Evolutionary conservation across 2,329 filamentous ascomycete species (phyloP).

Genomic region (Hypoxylon sp.): DNA sequence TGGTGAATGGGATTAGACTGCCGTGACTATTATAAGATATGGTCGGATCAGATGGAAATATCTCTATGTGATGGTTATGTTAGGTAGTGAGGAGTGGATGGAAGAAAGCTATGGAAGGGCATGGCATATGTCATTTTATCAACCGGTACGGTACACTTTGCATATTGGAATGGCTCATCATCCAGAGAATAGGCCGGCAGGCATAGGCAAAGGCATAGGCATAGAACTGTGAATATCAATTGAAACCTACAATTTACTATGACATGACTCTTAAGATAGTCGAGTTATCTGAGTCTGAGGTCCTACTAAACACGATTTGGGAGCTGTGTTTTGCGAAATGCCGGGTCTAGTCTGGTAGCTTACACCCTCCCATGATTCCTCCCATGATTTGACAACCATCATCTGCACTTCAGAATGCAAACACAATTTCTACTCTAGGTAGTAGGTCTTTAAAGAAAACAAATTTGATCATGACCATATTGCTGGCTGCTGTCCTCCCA

Average conservation of each 20-base stretch:
- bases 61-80: background rate
- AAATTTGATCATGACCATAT: slow-evolving; percentile 10
- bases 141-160: slow-evolving; percentile 19
- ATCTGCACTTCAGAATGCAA: background rate
- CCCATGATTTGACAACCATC: no score
- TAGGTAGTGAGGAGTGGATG: background rate
- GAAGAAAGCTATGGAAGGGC: background rate
- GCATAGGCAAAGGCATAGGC: no score
- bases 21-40: slow-evolving; percentile 41
- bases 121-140: slow-evolving; percentile 10
- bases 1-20: slow-evolving; percentile 67
- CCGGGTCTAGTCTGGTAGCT: no score
- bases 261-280: background rate
- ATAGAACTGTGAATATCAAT: slow-evolving; percentile 3
- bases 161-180: slow-evolving; percentile 18
- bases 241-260: slow-evolving; percentile 4
- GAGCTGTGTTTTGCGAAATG: no score
- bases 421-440: background rate
- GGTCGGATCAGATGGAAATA: background rate
- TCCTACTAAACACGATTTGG: no score
- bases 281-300: no score
- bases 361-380: no score
- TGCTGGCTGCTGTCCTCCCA: slow-evolving; percentile 7
- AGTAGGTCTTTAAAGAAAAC: background rate
- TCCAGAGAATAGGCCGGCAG: background rate